phyloP scores from a whole-genome alignment of 164 flowering plant genomes.

The Magnolia kwangsiensis region DNA sequence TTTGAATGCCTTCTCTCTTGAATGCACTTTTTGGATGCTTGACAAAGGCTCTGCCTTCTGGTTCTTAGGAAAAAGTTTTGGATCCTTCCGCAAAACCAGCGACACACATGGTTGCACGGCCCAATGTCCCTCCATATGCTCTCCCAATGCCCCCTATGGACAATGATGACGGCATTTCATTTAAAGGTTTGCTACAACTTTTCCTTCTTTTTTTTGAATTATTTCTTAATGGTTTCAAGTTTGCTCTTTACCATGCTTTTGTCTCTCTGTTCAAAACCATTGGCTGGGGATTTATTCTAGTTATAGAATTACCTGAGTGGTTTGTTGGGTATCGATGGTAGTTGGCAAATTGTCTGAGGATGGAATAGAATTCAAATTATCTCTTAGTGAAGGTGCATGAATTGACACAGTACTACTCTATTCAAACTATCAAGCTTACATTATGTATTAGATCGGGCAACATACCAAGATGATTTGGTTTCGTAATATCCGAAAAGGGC shows the following conservation, averaged over 20 bases:
- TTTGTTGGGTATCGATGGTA: no score
- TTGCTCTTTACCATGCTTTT: background rate
- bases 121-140: slow-evolving; percentile 55
- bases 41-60: background rate
- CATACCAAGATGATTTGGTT: no score
- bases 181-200: slow-evolving; percentile 40
- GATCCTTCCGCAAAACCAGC: slow-evolving; percentile 54
- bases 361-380: background rate
- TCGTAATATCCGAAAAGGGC: no score
- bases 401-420: no score
- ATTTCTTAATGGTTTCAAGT: background rate
- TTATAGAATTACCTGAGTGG: background rate
- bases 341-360: background rate
- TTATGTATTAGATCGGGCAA: no score
- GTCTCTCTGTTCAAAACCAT: background rate
- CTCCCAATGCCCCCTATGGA: slow-evolving; percentile 52
- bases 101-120: slow-evolving; percentile 44
- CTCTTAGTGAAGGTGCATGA: background rate
- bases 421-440: no score
- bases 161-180: slow-evolving; percentile 71
- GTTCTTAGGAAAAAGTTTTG: slow-evolving; percentile 53
- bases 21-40: background rate
- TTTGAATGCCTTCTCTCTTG: background rate
- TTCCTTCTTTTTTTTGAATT: background rate
- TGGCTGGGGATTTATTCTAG: background rate